Evolutionary conservation across 768 basidiomycete genomes (phyloP), one percentile per base, ranked within the genome.

Genomic region (Phylloporus rhodoxanthus): DNA sequence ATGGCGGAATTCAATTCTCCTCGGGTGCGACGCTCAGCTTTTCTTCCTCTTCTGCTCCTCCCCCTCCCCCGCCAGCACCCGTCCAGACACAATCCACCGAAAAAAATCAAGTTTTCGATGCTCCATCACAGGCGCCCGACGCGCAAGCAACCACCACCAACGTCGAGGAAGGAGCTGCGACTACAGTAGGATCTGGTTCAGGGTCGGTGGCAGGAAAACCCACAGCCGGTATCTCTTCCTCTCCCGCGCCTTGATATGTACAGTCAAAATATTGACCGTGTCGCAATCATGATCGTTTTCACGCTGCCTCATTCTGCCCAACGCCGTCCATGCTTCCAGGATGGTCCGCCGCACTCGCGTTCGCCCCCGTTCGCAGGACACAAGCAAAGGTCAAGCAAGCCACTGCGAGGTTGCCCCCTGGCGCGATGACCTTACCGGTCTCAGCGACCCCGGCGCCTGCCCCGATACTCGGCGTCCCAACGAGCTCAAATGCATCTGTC

Each of bases 281-380:
- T 62, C 58, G 53, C 66, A 59, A 65, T 61, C 66, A 59, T 67
- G 55, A 66, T 58, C 54, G 47, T 68, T 58, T 59, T 48, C 29
- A 50, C 58, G 52, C 56, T 45, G 47, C 46, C 33, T 38, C 43
- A 33, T 43, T 4, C 28, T 23, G 33, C 36, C 48, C 48, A 45
- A 43, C 52, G 17, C 33, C 39, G 38, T 15, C 6, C n/a, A 10
- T 26, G 8, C 11, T 17, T 13, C 13, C 51, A 91, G 89, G 82
- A 68, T 92, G 91, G 89, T 92, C 90, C 58, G 85, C 90, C 54
- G 80, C 89, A 13, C 85, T 92, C 56, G 91, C 88, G 15, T 93
- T 92, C 60, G 91, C 90, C 8, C 91, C 91, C 39, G 75, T 89
- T 46, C 81, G 88, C 45, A 77, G 88, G 56, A 73, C 72, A 40